phyloP scores from a whole-genome alignment of 2,329 filamentous ascomycete genomes.

The Ophiostoma himal-ulmi region DNA sequence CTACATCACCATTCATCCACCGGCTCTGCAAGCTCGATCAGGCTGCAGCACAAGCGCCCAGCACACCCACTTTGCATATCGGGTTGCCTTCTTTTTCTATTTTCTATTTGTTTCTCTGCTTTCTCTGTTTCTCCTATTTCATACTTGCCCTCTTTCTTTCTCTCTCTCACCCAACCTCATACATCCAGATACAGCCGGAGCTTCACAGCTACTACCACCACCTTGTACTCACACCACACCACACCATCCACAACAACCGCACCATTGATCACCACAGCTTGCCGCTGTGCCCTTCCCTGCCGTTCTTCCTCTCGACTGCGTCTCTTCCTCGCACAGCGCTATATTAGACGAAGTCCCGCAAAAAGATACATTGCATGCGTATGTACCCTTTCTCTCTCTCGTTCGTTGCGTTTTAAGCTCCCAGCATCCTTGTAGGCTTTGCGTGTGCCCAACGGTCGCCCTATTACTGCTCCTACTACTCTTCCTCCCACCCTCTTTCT shows the following conservation, averaged over 20 bases:
- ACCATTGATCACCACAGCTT: slow-evolving; percentile 11
- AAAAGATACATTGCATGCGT: slow-evolving; percentile 6
- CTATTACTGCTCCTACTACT: neutral
- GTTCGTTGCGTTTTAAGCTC: neutral
- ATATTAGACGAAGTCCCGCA: slow-evolving; percentile 21
- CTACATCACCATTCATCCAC: slow-evolving; percentile 18
- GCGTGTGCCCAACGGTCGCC: slow-evolving; percentile 19
- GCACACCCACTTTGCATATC: slow-evolving; percentile 27
- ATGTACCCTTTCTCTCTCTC: slow-evolving; percentile 1
- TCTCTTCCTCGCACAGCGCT: slow-evolving; percentile 18
- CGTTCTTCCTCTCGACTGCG: slow-evolving; percentile 9
- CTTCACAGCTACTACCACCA: neutral
- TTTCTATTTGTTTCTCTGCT: neutral
- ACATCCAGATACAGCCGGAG: neutral
- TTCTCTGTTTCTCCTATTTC: slow-evolving; percentile 2
- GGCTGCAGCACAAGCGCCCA: slow-evolving; percentile 37
- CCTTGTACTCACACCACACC: neutral
- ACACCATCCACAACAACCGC: slow-evolving; percentile 9
- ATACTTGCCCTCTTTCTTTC: neutral
- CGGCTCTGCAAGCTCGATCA: slow-evolving; percentile 23
- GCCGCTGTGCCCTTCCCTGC: slow-evolving; percentile 16
- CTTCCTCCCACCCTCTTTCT: slow-evolving; percentile 1
- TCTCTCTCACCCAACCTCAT: neutral
- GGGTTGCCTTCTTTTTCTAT: neutral
- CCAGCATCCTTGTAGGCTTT: slow-evolving; percentile 18